Evolutionary conservation across 495 filamentous ascomycete species (phyloP).

Genomic region (Platismatia glauca): DNA sequence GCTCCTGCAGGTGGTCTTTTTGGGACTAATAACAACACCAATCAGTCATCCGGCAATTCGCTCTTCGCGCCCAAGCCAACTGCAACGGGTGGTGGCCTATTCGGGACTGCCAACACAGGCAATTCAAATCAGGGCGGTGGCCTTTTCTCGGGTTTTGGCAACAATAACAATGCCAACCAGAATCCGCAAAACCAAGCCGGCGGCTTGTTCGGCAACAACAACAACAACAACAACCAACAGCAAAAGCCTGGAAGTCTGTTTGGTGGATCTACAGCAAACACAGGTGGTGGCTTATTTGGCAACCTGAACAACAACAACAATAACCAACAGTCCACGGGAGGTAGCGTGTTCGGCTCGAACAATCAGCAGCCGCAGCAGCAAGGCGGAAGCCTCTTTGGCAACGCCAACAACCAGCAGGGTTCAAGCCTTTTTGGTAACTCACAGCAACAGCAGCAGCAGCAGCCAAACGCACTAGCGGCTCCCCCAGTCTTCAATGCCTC

Average conservation of each 20-base stretch:
- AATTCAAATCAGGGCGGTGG: constrained; percentile 17
- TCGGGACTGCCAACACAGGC: constrained; percentile 32
- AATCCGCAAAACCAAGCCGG: constrained; percentile 32
- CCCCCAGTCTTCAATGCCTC: constrained; percentile 66
- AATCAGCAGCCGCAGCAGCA: constrained; percentile 59
- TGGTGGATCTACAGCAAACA: constrained; percentile 27
- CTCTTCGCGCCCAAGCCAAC: constrained; percentile 36
- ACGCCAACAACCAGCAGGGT: constrained; percentile 31
- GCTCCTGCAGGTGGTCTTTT: constrained; percentile 32
- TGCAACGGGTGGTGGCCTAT: constrained; percentile 37
- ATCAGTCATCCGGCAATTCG: constrained; percentile 25
- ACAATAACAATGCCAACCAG: constrained; percentile 31
- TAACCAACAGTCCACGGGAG: constrained; percentile 42
- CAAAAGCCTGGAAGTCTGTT: constrained; percentile 43
- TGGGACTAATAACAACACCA: constrained; percentile 30
- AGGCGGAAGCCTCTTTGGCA: constrained; percentile 38
- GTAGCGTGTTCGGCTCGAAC: constrained; percentile 47
- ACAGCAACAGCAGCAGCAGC: constrained; percentile 43
- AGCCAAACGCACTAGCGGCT: constrained; percentile 40
- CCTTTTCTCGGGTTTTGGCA: constrained; percentile 23
- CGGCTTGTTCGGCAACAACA: constrained; percentile 43
- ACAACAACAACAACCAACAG: constrained; percentile 33
- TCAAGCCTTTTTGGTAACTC: constrained; percentile 54
- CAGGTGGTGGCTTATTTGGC: constrained; percentile 35
- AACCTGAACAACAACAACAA: constrained; percentile 27